Conservation (phyloP, 2,329 filamentous ascomycete species). For the Aureobasidium sp. region DNA sequence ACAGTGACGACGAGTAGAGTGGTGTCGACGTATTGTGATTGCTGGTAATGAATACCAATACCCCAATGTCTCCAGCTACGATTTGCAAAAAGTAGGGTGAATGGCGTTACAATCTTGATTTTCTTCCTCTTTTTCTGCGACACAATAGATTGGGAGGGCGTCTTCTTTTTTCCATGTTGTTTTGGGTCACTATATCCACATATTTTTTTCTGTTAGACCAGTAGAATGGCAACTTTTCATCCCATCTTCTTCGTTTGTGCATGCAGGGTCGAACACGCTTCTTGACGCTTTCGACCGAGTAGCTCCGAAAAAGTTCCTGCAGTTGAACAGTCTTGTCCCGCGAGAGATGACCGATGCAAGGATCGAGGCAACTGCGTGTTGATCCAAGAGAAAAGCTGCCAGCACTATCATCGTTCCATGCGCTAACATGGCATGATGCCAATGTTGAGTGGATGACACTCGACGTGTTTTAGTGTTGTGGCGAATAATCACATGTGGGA, state of each 20-base stretch:
- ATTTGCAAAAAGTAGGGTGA: slow-evolving; percentile 9
- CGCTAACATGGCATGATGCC: not conserved
- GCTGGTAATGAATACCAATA: slow-evolving; percentile 5
- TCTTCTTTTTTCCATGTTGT: not conserved
- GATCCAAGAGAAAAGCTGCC: not conserved
- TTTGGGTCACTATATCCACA: slow-evolving; percentile 7
- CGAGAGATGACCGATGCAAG: not conserved
- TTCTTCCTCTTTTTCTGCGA: slow-evolving; percentile 1
- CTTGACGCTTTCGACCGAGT: not conserved
- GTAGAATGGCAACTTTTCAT: slow-evolving; percentile 1
- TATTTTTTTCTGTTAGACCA: not conserved
- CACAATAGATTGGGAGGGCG: slow-evolving; percentile 4
- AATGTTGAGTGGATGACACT: not conserved
- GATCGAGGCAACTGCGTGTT: not conserved
- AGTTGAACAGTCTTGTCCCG: not conserved
- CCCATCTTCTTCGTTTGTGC: not conserved
- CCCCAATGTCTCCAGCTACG: slow-evolving; percentile 1
- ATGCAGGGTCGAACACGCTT: not conserved
- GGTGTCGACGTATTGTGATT: not conserved
- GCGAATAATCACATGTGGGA: not conserved
- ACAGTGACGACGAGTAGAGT: slow-evolving; percentile 69
- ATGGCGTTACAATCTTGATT: slow-evolving; percentile 4
- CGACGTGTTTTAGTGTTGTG: not conserved
- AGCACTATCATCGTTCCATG: not conserved
- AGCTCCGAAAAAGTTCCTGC: not conserved